Evolutionary conservation across 805 yeast genomes (phyloP).

Genomic region (Komagataella pseudopastoris): DNA sequence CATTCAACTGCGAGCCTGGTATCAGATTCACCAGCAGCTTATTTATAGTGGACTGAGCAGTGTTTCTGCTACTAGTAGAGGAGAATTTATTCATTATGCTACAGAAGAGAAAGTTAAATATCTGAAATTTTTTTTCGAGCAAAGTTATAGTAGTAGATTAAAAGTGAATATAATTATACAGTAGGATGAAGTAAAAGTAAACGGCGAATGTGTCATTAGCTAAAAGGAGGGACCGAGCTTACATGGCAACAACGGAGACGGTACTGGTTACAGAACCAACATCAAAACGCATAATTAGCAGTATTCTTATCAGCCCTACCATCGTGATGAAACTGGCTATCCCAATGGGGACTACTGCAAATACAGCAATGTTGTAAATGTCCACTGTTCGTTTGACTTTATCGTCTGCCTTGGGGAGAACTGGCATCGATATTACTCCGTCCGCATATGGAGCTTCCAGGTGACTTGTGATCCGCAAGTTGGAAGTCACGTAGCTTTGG

Average conservation of each 20-base stretch:
- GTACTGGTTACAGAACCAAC: not conserved
- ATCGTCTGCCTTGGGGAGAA: conserved; percentile 7
- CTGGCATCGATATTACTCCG: conserved; percentile 14
- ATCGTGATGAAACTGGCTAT: conserved; percentile 86
- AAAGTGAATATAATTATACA: not conserved
- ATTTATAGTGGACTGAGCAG: conserved; percentile 3
- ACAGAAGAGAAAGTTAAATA: not conserved
- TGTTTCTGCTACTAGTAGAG: not conserved
- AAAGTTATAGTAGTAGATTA: too few relatives aligned
- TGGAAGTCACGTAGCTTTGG: conserved; percentile 81
- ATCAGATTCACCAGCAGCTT: conserved; percentile 13
- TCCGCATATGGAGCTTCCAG: not conserved
- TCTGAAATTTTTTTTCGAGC: not conserved
- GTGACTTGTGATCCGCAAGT: conserved; percentile 31
- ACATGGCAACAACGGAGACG: not conserved
- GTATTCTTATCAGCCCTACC: conserved; percentile 67
- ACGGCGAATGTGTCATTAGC: not conserved
- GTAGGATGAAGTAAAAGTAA: not conserved
- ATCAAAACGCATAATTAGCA: conserved; percentile 25
- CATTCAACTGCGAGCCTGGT: conserved; percentile 6
- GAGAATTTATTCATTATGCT: not conserved
- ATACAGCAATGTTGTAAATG: conserved; percentile 78
- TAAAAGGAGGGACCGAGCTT: not conserved
- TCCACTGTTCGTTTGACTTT: conserved; percentile 60
- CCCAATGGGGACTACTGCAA: conserved; percentile 97